Conservation (phyloP, 176 grass and related monocot species). For the Avena eriantha region DNA sequence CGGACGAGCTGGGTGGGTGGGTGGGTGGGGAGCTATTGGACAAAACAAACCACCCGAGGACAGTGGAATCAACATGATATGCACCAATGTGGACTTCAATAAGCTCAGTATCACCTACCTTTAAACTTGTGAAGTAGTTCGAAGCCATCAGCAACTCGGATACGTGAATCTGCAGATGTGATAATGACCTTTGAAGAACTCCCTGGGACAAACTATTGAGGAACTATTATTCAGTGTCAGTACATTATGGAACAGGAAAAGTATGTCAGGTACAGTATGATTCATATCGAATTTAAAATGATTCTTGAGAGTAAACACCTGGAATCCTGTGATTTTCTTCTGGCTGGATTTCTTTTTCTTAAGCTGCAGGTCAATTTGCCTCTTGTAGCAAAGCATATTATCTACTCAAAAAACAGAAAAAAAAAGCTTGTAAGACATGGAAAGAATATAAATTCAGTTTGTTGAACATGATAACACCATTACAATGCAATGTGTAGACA, state of each 20-base stretch:
- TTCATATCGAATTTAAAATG: constrained; percentile 40
- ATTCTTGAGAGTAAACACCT: constrained; percentile 63
- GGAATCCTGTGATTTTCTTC: constrained; percentile 98
- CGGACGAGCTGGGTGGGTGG: background rate
- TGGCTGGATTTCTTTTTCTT: constrained; percentile 89
- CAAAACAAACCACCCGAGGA: constrained; percentile 30
- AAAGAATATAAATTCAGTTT: constrained; percentile 20
- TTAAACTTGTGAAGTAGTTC: constrained; percentile 89
- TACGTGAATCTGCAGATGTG: constrained; percentile 95
- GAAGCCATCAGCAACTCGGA: constrained; percentile 72
- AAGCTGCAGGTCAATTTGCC: constrained; percentile 72
- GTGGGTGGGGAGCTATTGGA: constrained; percentile 37
- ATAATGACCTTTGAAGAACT: constrained; percentile 91
- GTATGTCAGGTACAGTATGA: constrained; percentile 17
- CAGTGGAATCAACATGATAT: constrained; percentile 18
- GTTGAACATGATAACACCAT: constrained; percentile 4
- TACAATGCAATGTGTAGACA: constrained; percentile 12
- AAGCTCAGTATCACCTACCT: constrained; percentile 57
- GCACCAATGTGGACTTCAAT: constrained; percentile 16
- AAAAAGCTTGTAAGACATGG: constrained; percentile 1
- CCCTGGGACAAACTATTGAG: constrained; percentile 89
- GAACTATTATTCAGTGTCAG: constrained; percentile 45
- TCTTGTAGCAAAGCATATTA: constrained; percentile 87
- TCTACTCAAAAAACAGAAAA: constrained; percentile 50
- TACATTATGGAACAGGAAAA: constrained; percentile 35